These are phyloP conservation scores for Clonostachys rhizophaga DNA, from an alignment of 2,329 filamentous ascomycete genomes.

Conservation along the genomic window DNA sequence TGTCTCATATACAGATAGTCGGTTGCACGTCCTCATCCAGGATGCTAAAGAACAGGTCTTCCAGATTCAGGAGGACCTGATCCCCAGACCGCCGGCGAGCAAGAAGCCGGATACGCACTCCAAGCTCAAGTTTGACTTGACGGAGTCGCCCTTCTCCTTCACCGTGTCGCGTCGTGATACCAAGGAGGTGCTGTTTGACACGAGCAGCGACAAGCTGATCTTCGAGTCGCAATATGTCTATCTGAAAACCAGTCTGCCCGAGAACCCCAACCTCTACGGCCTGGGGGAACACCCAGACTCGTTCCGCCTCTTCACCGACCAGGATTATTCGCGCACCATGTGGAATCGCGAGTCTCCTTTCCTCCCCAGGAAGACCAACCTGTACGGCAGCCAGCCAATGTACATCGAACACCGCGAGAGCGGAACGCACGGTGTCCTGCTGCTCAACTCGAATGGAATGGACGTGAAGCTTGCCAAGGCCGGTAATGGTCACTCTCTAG, in stretches of 20 bases:
- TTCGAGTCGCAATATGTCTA: conserved; percentile 73
- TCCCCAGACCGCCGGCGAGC: conserved; percentile 50
- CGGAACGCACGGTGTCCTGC: conserved; percentile 60
- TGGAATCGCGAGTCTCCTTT: conserved; percentile 64
- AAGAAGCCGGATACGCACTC: conserved; percentile 28
- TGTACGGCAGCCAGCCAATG: conserved; percentile 72
- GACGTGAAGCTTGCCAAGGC: conserved; percentile 69
- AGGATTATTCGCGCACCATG: conserved; percentile 61
- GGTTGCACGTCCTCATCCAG: conserved; percentile 68
- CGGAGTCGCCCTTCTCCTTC: conserved; percentile 56
- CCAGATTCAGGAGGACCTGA: conserved; percentile 62
- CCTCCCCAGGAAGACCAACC: conserved; percentile 56
- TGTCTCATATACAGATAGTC: conserved; percentile 37
- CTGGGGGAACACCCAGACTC: conserved; percentile 70
- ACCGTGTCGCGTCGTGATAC: conserved; percentile 33
- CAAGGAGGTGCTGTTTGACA: conserved; percentile 57
- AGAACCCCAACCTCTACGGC: conserved; percentile 66
- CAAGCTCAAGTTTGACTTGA: conserved; percentile 4
- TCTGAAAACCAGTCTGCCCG: conserved; percentile 61
- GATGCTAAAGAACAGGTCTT: conserved; percentile 62
- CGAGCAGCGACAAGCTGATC: conserved; percentile 56
- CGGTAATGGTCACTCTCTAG: conserved; percentile 49
- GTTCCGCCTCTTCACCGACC: conserved; percentile 58
- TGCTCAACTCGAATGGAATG: conserved; percentile 72
- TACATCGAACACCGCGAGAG: conserved; percentile 66